These are phyloP conservation scores for Intubia oerlemansii DNA, from an alignment of 2,329 filamentous ascomycete species.

Conservation along the genomic window DNA sequence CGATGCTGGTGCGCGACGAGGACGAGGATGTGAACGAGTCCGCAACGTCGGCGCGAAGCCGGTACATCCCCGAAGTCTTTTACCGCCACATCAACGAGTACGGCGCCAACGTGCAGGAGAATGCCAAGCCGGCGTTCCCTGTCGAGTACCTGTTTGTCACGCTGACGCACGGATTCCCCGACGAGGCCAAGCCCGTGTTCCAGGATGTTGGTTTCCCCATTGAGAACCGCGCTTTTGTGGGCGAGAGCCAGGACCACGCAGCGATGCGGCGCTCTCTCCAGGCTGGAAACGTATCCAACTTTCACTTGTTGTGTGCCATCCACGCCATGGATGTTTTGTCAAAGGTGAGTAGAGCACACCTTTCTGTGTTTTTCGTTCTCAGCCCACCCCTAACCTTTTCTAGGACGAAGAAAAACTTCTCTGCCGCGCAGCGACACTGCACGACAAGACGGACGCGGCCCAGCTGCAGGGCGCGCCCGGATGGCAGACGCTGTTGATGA, in stretches of 20 bases:
- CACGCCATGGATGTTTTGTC: constrained; percentile 60
- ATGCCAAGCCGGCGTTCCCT: constrained; percentile 87
- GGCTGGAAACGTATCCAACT: constrained; percentile 53
- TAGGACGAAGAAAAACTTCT: constrained; percentile 80
- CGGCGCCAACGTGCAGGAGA: constrained; percentile 87
- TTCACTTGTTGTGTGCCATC: constrained; percentile 81
- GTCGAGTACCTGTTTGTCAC: constrained; percentile 94
- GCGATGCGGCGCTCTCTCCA: constrained; percentile 48
- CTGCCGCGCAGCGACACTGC: constrained; percentile 62
- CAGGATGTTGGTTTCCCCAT: constrained; percentile 61
- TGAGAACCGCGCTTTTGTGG: constrained; percentile 75
- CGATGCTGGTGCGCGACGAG: constrained; percentile 89
- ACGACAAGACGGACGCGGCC: constrained; percentile 61
- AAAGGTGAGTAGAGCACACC: constrained; percentile 61
- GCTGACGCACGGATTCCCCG: constrained; percentile 88
- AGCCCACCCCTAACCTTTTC: constrained; percentile 3
- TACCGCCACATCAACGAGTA: constrained; percentile 94
- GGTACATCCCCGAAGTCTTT: constrained; percentile 95
- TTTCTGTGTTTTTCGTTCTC: neutral
- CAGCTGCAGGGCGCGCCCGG: constrained; percentile 72
- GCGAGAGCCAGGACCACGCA: constrained; percentile 62
- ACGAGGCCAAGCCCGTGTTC: constrained; percentile 56
- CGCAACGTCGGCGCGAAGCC: constrained; percentile 25
- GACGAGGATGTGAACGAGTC: constrained; percentile 50
- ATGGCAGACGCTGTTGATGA: constrained; percentile 84